Percentiles rank a stretch among this genome's conserved stretches.
These are phyloP conservation scores for Cicer pinnatifidum DNA, from an alignment of 306 rosid species.

Conservation along the genomic window DNA sequence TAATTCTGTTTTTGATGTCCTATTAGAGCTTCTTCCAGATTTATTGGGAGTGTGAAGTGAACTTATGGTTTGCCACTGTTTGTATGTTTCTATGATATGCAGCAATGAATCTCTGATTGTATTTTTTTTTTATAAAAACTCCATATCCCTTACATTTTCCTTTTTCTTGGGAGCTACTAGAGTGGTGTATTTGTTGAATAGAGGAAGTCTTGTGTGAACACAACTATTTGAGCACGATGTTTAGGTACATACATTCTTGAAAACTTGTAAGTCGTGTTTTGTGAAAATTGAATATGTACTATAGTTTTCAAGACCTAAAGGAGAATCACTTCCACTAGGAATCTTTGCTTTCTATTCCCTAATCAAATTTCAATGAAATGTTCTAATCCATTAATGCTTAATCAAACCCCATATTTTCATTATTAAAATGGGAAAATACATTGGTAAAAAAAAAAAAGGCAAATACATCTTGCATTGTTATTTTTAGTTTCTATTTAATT, in stretches of 20 bases:
- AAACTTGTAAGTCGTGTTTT: too few relatives aligned
- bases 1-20: constrained; percentile 45
- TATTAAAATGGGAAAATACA: neutral
- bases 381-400: neutral
- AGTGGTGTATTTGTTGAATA: constrained; percentile 16
- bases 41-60: constrained; percentile 30
- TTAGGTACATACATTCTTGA: too few relatives aligned
- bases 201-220: too few relatives aligned
- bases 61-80: constrained; percentile 22
- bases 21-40: constrained; percentile 44
- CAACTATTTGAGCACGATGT: too few relatives aligned
- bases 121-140: neutral
- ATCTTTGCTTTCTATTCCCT: constrained; percentile 30
- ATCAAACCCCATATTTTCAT: neutral
- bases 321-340: constrained; percentile 1
- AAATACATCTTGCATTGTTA: too few relatives aligned
- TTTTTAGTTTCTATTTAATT: too few relatives aligned
- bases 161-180: constrained; percentile 3
- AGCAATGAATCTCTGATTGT: constrained; percentile 12
- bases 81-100: constrained; percentile 36
- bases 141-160: neutral
- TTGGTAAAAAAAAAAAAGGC: too few relatives aligned
- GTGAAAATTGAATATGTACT: neutral
- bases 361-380: neutral
- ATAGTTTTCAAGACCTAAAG: constrained; percentile 22